Conservation (phyloP, 768 basidiomycete species). For the Coprinellus micaceus region DNA sequence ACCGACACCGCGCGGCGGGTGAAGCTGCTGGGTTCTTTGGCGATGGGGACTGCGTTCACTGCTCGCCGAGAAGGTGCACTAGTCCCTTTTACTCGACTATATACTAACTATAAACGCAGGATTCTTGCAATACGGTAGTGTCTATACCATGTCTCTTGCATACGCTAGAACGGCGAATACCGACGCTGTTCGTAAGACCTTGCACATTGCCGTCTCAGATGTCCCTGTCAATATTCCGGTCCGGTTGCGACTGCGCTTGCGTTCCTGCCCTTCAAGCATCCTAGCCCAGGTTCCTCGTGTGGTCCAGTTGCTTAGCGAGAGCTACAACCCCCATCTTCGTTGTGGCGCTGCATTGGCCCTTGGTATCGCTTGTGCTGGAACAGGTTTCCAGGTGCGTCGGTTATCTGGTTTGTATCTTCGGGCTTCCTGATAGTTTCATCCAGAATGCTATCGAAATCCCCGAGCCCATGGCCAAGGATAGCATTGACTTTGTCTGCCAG, state of each 20-base stretch:
- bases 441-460: slow-evolving; percentile 95
- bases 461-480: slow-evolving; percentile 97
- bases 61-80: slow-evolving; percentile 77
- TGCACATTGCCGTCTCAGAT: slow-evolving; percentile 97
- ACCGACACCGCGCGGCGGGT: slow-evolving; percentile 94
- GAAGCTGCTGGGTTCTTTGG: slow-evolving; percentile 92
- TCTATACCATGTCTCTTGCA: slow-evolving; percentile 93
- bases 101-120: slow-evolving; percentile 43
- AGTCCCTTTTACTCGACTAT: neutral
- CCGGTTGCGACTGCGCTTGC: slow-evolving; percentile 95
- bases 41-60: slow-evolving; percentile 89
- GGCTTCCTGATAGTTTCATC: slow-evolving; percentile 7
- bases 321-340: slow-evolving; percentile 97
- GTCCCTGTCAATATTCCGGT: slow-evolving; percentile 93
- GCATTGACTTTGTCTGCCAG: slow-evolving; percentile 97
- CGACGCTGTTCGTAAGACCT: slow-evolving; percentile 81
- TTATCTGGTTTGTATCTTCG: neutral
- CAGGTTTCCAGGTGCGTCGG: slow-evolving; percentile 75
- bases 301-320: slow-evolving; percentile 94
- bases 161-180: slow-evolving; percentile 97
- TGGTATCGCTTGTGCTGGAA: slow-evolving; percentile 96
- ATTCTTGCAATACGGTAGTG: slow-evolving; percentile 97
- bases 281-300: slow-evolving; percentile 93
- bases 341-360: slow-evolving; percentile 95
- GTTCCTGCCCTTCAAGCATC: slow-evolving; percentile 95